These are phyloP conservation scores for Allantophomopsis lycopodina DNA, from an alignment of 2,329 filamentous ascomycete species.

Conservation along the genomic window DNA sequence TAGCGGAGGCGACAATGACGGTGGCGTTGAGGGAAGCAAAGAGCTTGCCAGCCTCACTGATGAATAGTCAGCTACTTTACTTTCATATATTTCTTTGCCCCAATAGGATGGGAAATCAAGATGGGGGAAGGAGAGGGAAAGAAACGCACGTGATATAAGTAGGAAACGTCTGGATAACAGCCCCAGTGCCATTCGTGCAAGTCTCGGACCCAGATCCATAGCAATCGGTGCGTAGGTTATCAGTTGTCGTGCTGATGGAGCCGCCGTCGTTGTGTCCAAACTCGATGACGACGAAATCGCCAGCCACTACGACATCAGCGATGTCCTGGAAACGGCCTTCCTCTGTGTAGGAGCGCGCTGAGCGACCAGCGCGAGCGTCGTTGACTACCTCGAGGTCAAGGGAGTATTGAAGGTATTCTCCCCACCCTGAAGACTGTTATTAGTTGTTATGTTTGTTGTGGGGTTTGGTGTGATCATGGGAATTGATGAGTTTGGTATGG, in stretches of 20 bases:
- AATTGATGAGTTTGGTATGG: not conserved
- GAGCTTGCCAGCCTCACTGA: too few species aligned
- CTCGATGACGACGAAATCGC: conserved; percentile 57
- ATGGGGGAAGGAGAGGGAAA: too few species aligned
- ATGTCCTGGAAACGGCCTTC: conserved; percentile 51
- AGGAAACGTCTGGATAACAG: conserved; percentile 3
- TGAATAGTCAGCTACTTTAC: too few species aligned
- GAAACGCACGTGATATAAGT: not conserved
- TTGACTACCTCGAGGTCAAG: conserved; percentile 24
- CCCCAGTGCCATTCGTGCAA: conserved; percentile 5
- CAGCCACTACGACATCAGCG: conserved; percentile 33
- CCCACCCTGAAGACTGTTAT: conserved; percentile 7
- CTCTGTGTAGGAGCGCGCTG: conserved; percentile 48
- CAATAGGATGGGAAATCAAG: too few species aligned
- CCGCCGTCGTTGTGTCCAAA: conserved; percentile 64
- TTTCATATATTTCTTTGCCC: too few species aligned
- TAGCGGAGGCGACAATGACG: conserved; percentile 44
- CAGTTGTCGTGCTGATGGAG: conserved; percentile 26
- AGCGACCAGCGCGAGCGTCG: conserved; percentile 49
- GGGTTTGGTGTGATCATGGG: too few species aligned
- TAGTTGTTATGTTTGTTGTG: conserved; percentile 40
- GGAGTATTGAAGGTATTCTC: conserved; percentile 12
- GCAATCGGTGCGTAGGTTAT: conserved; percentile 51
- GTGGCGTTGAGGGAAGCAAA: conserved; percentile 38
- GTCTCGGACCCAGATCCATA: conserved; percentile 15